Conservation (phyloP, 352 stramenopile species). For the Pythium chondricola region DNA sequence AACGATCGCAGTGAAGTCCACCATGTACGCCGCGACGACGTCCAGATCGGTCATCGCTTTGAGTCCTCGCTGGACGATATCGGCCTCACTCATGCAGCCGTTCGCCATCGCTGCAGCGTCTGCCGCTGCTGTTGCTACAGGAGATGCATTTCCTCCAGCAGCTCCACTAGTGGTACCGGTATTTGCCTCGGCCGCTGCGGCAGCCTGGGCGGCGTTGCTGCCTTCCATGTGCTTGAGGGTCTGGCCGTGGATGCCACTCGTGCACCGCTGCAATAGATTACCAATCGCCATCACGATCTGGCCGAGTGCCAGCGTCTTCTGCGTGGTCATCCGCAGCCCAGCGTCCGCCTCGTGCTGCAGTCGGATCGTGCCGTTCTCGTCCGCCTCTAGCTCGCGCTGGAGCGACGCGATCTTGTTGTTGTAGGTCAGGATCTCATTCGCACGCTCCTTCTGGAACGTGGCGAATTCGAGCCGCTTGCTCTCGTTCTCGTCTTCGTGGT, state of each 20-base stretch:
- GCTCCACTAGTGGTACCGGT: constrained; percentile 1
- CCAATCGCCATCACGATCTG: constrained; percentile 88
- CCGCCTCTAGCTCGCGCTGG: constrained; percentile 70
- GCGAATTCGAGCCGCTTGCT: constrained; percentile 73
- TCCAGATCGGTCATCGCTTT: constrained; percentile 88
- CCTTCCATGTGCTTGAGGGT: constrained; percentile 87
- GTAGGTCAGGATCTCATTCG: constrained; percentile 90
- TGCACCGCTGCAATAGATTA: constrained; percentile 78
- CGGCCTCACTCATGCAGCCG: constrained; percentile 61
- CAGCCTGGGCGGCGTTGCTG: constrained; percentile 22
- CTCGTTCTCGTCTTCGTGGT: constrained; percentile 86
- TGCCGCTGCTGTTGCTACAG: background rate
- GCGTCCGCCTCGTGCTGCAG: constrained; percentile 88
- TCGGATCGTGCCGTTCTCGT: constrained; percentile 59
- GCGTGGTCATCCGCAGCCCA: constrained; percentile 79
- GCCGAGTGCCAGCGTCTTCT: constrained; percentile 88
- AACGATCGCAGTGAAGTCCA: constrained; percentile 86
- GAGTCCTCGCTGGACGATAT: constrained; percentile 81
- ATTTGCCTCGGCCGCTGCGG: constrained; percentile 1
- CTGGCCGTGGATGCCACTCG: constrained; percentile 79
- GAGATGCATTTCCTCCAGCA: background rate
- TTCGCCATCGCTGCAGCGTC: constrained; percentile 9
- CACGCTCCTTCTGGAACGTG: constrained; percentile 84
- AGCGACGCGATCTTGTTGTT: constrained; percentile 89
- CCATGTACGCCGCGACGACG: constrained; percentile 91